Evolutionary conservation across 805 yeast species (phyloP).

Genomic region (Candida sanyiensis): DNA sequence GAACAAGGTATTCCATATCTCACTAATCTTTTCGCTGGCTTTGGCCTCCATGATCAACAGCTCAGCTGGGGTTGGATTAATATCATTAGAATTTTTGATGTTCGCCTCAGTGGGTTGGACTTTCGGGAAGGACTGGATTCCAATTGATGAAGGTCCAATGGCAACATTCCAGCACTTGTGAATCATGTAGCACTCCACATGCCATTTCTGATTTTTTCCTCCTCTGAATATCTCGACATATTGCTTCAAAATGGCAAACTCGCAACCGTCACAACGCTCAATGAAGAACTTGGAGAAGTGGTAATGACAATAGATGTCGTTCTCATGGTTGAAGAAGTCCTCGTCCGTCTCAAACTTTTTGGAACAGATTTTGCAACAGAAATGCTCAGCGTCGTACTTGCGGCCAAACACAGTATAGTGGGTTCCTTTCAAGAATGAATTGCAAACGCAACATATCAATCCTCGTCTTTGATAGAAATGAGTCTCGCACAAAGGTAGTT

Average conservation of each 20-base stretch:
- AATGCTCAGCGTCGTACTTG: constrained; percentile 92
- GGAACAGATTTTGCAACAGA: constrained; percentile 83
- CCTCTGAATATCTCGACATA: constrained; percentile 90
- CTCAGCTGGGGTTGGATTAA: constrained; percentile 39
- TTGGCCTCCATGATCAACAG: constrained; percentile 54
- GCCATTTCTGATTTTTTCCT: constrained; percentile 95
- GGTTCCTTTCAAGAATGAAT: constrained; percentile 81
- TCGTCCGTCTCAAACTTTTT: constrained; percentile 86
- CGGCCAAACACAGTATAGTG: constrained; percentile 90
- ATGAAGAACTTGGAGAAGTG: constrained; percentile 88
- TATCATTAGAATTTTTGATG: constrained; percentile 22
- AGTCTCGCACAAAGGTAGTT: constrained; percentile 76
- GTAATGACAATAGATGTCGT: constrained; percentile 79
- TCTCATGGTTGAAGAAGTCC: constrained; percentile 84
- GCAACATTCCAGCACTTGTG: constrained; percentile 94
- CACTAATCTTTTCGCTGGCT: constrained; percentile 52
- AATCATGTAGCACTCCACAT: constrained; percentile 98
- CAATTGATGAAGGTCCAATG: constrained; percentile 58
- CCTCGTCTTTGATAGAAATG: constrained; percentile 85
- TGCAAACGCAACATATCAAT: constrained; percentile 81
- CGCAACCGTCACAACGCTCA: constrained; percentile 89
- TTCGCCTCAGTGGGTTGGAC: constrained; percentile 23
- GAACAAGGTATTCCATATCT: constrained; percentile 82
- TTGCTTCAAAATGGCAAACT: constrained; percentile 85
- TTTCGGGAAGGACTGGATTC: constrained; percentile 30